Conservation (phyloP, 2,329 filamentous ascomycete genomes). For the Sclerotinia minor region DNA sequence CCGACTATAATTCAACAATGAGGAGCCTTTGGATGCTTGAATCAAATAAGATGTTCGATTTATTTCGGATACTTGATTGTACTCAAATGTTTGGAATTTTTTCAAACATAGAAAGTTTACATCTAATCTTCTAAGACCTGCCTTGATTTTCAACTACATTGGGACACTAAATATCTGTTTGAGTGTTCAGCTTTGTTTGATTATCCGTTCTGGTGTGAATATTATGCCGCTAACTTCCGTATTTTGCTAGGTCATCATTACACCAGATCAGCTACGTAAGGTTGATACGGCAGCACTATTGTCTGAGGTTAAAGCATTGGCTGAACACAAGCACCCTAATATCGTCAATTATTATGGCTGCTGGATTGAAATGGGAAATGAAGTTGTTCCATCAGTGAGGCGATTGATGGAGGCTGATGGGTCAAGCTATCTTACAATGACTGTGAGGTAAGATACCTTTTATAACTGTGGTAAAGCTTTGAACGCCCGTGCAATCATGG, state of each 20-base stretch:
- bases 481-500: no score
- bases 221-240: background rate
- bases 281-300: slow-evolving; percentile 24
- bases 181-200: background rate
- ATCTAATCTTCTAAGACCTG: no score
- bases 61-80: no score
- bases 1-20: no score
- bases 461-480: background rate
- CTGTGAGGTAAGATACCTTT: slow-evolving; percentile 4
- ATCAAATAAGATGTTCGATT: background rate
- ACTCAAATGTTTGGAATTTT: no score
- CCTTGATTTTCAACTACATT: background rate
- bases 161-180: background rate
- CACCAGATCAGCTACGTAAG: slow-evolving; percentile 34
- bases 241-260: slow-evolving; percentile 51
- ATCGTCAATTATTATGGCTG: slow-evolving; percentile 66
- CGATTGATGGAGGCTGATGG: slow-evolving; percentile 28
- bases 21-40: no score
- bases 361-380: slow-evolving; percentile 55
- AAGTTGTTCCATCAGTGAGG: slow-evolving; percentile 30
- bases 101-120: no score
- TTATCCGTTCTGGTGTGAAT: background rate
- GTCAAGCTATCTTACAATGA: slow-evolving; percentile 9
- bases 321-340: slow-evolving; percentile 62
- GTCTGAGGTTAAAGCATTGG: slow-evolving; percentile 59